A percentile compares a stretch with the other conserved stretches of the same genome.
Evolutionary conservation across 768 basidiomycete genomes (phyloP).

Genomic region (Boletus reticulatus): DNA sequence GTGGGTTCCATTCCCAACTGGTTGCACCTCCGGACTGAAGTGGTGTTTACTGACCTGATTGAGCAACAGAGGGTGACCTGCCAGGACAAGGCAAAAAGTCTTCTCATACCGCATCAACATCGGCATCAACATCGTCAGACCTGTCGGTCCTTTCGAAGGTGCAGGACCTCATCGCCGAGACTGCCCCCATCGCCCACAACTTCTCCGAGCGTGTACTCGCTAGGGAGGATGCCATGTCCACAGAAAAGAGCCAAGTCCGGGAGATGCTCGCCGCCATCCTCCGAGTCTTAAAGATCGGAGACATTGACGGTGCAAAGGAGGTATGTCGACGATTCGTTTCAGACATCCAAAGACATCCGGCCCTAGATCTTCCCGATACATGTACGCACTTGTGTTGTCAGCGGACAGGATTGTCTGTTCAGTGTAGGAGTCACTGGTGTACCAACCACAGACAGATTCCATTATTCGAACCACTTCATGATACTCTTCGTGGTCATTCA

Average conservation of each 20-base stretch:
- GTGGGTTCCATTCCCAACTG: too few species aligned
- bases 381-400: too few species aligned
- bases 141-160: constrained; percentile 73
- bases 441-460: too few species aligned
- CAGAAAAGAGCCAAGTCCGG: constrained; percentile 62
- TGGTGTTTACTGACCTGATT: constrained; percentile 38
- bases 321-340: constrained; percentile 37
- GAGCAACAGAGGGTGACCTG: constrained; percentile 27
- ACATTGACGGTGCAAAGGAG: constrained; percentile 67
- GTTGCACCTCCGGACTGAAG: neutral
- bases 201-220: constrained; percentile 71
- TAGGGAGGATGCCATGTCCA: constrained; percentile 40
- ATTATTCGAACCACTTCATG: too few species aligned
- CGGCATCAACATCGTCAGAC: constrained; percentile 1
- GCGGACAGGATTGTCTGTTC: too few species aligned
- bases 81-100: constrained; percentile 42
- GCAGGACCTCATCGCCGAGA: constrained; percentile 77
- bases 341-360: neutral
- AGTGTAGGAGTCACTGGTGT: too few species aligned
- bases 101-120: constrained; percentile 8
- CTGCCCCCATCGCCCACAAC: constrained; percentile 72
- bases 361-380: constrained; percentile 61
- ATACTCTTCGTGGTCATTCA: too few species aligned
- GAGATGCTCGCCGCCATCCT: constrained; percentile 81
- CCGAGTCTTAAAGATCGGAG: constrained; percentile 78